A percentile compares a stretch with the other conserved stretches of the same genome.
Conservation (phyloP, 2,329 filamentous ascomycete genomes). For the Ceratocystis alfenasii region DNA sequence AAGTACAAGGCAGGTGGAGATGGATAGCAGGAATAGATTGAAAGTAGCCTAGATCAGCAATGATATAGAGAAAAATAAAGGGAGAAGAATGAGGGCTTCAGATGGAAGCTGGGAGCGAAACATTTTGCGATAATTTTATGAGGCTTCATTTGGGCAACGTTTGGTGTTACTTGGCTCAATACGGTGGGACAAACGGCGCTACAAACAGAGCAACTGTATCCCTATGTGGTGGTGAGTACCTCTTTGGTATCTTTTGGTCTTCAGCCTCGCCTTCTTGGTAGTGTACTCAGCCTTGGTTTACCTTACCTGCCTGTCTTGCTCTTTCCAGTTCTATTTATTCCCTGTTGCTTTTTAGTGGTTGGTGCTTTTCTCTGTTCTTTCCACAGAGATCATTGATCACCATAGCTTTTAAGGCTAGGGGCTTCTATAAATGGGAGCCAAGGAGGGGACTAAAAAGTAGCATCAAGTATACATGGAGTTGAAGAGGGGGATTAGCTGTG, state of each 20-base stretch:
- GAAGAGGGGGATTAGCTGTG: too few relatives aligned
- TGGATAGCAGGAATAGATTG: neutral
- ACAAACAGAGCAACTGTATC: neutral
- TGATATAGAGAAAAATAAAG: neutral
- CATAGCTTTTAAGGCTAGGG: neutral
- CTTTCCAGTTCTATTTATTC: too few relatives aligned
- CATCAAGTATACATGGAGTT: too few relatives aligned
- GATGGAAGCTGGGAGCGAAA: neutral
- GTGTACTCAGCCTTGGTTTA: too few relatives aligned
- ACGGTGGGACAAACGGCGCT: neutral
- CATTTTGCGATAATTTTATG: neutral
- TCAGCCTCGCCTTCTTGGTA: too few relatives aligned
- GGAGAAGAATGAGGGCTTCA: neutral
- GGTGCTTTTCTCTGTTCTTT: too few relatives aligned
- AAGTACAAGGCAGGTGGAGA: neutral
- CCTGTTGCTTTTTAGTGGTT: too few relatives aligned
- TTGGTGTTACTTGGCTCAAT: neutral
- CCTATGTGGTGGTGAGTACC: too few relatives aligned
- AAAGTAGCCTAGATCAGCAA: neutral
- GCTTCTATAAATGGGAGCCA: neutral
- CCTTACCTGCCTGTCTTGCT: too few relatives aligned
- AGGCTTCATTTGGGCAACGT: neutral
- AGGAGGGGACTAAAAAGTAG: too few relatives aligned
- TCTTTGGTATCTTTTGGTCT: too few relatives aligned
- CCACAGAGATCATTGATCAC: too few relatives aligned